Evolutionary conservation across 2,329 filamentous ascomycete species (phyloP).

Genomic region (Magnaporthiopsis incrustans): DNA sequence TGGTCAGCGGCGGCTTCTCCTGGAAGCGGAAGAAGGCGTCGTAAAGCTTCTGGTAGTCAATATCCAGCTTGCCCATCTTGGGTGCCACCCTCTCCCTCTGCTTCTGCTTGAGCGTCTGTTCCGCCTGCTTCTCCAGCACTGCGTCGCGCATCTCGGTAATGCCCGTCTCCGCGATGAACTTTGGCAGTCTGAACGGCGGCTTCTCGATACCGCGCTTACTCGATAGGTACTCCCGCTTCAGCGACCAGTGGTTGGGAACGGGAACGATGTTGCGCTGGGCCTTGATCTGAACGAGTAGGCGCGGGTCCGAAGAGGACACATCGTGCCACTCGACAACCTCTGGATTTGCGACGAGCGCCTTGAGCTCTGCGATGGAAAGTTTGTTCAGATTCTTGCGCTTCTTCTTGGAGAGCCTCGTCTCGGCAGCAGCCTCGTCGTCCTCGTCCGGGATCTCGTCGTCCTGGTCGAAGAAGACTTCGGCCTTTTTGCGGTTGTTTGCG

Average conservation of each 20-base stretch:
- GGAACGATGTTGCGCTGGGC: conserved; percentile 91
- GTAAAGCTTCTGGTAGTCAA: conserved; percentile 97
- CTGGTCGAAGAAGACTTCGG: conserved; percentile 75
- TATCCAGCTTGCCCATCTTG: conserved; percentile 95
- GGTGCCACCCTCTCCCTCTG: conserved; percentile 89
- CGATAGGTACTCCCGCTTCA: conserved; percentile 95
- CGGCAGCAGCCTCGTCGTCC: conserved; percentile 59
- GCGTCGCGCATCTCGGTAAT: conserved; percentile 98
- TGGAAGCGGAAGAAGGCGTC: conserved; percentile 98
- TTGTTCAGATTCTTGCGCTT: conserved; percentile 88
- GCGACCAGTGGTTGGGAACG: conserved; percentile 86
- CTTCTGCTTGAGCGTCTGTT: conserved; percentile 87
- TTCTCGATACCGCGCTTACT: conserved; percentile 97
- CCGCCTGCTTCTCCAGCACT: conserved; percentile 88
- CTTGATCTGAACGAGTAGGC: conserved; percentile 88
- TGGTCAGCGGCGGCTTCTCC: conserved; percentile 86
- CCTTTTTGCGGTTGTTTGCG: conserved; percentile 64
- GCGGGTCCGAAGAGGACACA: conserved; percentile 81
- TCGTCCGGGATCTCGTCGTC: conserved; percentile 83
- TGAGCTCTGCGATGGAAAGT: conserved; percentile 85
- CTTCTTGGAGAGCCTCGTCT: conserved; percentile 81
- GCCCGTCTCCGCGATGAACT: conserved; percentile 95
- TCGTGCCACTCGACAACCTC: conserved; percentile 98
- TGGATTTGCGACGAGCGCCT: conserved; percentile 81
- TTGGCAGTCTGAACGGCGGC: conserved; percentile 81